Evolutionary conservation across 2,329 filamentous ascomycete genomes (phyloP).

Genomic region (Diaporthe nobilis): DNA sequence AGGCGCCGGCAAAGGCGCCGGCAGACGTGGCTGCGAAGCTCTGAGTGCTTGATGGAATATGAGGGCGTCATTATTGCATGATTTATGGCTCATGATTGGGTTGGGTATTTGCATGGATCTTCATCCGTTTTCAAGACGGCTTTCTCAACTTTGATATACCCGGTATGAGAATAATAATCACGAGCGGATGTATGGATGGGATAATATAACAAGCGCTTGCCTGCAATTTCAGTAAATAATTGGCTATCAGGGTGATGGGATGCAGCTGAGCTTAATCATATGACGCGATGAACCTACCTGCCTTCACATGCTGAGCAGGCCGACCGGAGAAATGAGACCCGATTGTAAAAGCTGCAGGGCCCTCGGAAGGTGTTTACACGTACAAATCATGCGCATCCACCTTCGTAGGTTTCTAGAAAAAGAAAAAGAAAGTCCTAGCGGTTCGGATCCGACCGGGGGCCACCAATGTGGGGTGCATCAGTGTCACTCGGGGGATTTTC

Average conservation of each 20-base stretch:
- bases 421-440: background rate
- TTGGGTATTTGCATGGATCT: conserved; percentile 3
- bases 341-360: background rate
- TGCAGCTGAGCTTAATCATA: background rate
- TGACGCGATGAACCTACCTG: background rate
- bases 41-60: conserved; percentile 2
- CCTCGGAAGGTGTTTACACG: background rate
- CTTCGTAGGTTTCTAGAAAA: background rate
- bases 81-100: conserved; percentile 1
- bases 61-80: conserved; percentile 2
- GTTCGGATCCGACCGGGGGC: background rate
- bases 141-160: conserved; percentile 22
- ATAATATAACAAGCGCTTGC: background rate
- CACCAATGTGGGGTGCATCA: conserved; percentile 24
- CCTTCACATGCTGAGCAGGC: background rate
- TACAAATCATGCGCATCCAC: background rate
- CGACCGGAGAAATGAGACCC: background rate
- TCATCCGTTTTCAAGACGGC: conserved; percentile 10
- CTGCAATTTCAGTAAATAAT: background rate
- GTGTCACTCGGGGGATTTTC: background rate
- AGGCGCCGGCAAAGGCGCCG: conserved; percentile 41
- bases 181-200: background rate
- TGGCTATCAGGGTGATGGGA: background rate
- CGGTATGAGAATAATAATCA: conserved; percentile 15
- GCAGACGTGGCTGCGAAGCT: conserved; percentile 39